Base-by-base conservation (phyloP, 805 yeast genomes). In the Saturnispora saitoi region DNA sequence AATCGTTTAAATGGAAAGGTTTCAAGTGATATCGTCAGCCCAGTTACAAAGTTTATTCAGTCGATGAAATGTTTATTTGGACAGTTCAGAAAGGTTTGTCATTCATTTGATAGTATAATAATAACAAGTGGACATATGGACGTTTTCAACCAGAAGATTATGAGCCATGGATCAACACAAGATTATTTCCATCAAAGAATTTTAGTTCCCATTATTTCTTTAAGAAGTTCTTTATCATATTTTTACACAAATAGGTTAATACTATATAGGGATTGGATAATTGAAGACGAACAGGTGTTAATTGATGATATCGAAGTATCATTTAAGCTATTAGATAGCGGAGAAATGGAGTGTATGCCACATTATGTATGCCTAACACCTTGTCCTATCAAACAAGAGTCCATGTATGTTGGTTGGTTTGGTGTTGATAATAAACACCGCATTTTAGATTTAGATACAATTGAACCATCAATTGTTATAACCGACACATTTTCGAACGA, bases 81-180 rank as follows among this genome's bases (percentile, higher is more conserved):
- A 29, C 10, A 45, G 9, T 42, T 52, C 29, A 45, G 47, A 12
- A 28, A 36, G 8, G 2, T 40, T 3, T 38, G 48, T 22, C 17
- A 52, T 10, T 30, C 32, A 14, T 41, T 54, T n/a, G 31, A 51
- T 8, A 40, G 51, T 4, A 43, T 58, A 4, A 31, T 60, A 14
- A 46, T 64, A n/a, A 62, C 67, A 3, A 53, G 59, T 0, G 68
- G 68, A 1, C 55, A 56, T 24, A 56, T 63, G 62, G 58, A 55
- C 3, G 55, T 54, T 17, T 51, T 57, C 19, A 58, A 50, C 17
- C 67, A 64, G 46, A 56, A 26, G 57, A 62, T 22, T 15, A 50
- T 45, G 14, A 53, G 50, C 20, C 41, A 43, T 14, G 53, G 39
- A 10, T 50, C 43, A 19, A 26, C 11, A 28, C 31, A 26, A 15